A percentile compares a stretch with the other conserved stretches of the same genome.
phyloP scores from a whole-genome alignment of 805 yeast species.

The Cyberlindnera americana region DNA sequence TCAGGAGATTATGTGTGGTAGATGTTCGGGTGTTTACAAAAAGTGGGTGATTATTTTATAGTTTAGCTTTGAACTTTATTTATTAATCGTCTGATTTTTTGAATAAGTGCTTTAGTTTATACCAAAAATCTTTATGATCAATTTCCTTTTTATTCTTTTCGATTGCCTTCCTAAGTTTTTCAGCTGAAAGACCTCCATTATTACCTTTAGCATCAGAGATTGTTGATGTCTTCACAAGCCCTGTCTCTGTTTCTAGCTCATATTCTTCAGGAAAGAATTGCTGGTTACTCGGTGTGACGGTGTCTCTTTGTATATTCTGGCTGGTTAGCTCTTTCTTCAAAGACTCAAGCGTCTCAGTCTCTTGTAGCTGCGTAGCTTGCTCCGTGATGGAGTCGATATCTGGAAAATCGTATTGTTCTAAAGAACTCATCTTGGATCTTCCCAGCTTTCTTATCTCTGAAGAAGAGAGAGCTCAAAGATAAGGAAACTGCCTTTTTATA shows the following conservation, averaged over 20 bases:
- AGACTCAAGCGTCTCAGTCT: conserved; percentile 9
- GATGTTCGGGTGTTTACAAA: no score
- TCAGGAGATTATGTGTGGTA: no score
- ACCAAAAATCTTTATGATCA: conserved; percentile 26
- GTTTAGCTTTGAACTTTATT: no score
- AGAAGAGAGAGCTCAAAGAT: neutral
- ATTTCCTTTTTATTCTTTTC: conserved; percentile 31
- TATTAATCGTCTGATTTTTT: no score
- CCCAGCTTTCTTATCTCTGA: no score
- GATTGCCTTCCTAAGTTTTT: conserved; percentile 29
- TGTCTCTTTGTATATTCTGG: conserved; percentile 10
- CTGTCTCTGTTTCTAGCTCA: conserved; percentile 61
- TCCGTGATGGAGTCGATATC: conserved; percentile 16
- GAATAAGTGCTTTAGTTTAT: conserved; percentile 21
- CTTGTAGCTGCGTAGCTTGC: conserved; percentile 1
- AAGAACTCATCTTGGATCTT: no score
- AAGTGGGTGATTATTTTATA: no score
- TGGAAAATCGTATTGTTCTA: conserved; percentile 13
- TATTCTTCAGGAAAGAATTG: conserved; percentile 63
- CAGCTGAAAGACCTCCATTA: conserved; percentile 16
- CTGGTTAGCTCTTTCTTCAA: conserved; percentile 8
- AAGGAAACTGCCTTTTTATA: neutral
- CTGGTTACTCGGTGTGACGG: conserved; percentile 10
- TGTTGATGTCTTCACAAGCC: conserved; percentile 58
- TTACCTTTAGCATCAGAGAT: conserved; percentile 4